phyloP scores from a whole-genome alignment of 805 yeast species.

The Candida oleophila region DNA sequence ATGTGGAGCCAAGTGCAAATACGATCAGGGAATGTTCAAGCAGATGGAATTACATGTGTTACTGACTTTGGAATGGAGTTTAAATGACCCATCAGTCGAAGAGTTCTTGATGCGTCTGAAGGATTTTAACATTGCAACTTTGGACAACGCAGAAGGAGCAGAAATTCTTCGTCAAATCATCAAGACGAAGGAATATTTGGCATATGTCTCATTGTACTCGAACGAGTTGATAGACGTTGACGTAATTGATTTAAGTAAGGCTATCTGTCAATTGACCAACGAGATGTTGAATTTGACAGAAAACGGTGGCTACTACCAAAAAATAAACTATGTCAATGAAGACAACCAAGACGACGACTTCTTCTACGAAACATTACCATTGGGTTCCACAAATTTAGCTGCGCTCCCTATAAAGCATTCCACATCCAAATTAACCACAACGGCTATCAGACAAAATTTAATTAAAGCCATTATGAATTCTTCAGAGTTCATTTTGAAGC shows the following conservation, averaged over 20 bases:
- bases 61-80: conserved; percentile 56
- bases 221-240: conserved; percentile 40
- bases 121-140: conserved; percentile 30
- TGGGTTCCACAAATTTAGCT: not conserved
- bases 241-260: conserved; percentile 27
- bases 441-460: conserved; percentile 22
- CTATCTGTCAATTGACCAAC: conserved; percentile 30
- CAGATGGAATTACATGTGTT: conserved; percentile 61
- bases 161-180: conserved; percentile 30
- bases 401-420: conserved; percentile 2
- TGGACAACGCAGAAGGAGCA: conserved; percentile 2
- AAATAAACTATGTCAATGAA: conserved; percentile 14
- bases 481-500: conserved; percentile 25
- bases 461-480: conserved; percentile 25
- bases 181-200: conserved; percentile 48
- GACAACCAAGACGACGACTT: conserved; percentile 16
- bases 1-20: conserved; percentile 63
- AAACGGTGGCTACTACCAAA: conserved; percentile 22
- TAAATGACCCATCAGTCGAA: conserved; percentile 57
- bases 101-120: conserved; percentile 32
- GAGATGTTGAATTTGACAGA: conserved; percentile 23
- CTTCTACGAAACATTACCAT: not conserved
- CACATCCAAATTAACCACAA: not conserved
- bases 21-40: conserved; percentile 46
- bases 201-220: conserved; percentile 50